Percentiles rank a stretch among this genome's conserved stretches.
These are phyloP conservation scores for Fomes fomentarius DNA, from an alignment of 1,284 basidiomycete genomes.

Conservation along the genomic window DNA sequence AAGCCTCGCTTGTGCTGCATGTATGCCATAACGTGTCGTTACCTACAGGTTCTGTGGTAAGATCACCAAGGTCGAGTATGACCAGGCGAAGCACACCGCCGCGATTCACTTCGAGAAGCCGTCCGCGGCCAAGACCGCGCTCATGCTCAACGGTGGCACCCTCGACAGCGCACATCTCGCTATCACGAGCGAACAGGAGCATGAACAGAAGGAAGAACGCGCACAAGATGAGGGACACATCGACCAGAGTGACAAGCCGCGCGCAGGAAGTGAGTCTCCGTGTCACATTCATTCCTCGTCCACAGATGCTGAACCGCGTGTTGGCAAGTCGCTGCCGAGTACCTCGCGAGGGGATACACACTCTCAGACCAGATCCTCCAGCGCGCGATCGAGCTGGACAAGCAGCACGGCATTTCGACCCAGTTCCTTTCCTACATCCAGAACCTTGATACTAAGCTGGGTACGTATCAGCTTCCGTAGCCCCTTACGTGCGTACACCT, in stretches of 20 bases:
- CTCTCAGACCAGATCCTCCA: slow-evolving; percentile 82
- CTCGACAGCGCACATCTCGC: slow-evolving; percentile 63
- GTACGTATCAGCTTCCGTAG: slow-evolving; percentile 36
- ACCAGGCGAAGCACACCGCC: slow-evolving; percentile 44
- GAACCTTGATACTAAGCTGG: slow-evolving; percentile 69
- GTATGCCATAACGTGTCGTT: background rate
- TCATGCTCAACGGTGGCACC: slow-evolving; percentile 78
- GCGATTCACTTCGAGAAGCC: slow-evolving; percentile 75
- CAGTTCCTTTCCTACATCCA: slow-evolving; percentile 83
- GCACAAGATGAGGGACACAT: slow-evolving; percentile 43
- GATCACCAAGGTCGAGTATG: slow-evolving; percentile 67
- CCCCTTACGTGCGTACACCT: background rate
- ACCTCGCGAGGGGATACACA: slow-evolving; percentile 84
- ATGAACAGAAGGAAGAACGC: slow-evolving; percentile 49
- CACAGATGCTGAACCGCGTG: too few species aligned
- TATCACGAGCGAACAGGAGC: slow-evolving; percentile 68
- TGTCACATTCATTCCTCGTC: slow-evolving; percentile 20
- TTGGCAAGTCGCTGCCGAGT: slow-evolving; percentile 78
- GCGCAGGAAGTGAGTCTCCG: slow-evolving; percentile 63
- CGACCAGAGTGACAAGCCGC: slow-evolving; percentile 82
- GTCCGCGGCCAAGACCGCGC: slow-evolving; percentile 78
- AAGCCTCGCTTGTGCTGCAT: too few species aligned
- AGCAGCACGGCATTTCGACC: slow-evolving; percentile 85
- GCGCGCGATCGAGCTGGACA: slow-evolving; percentile 87
- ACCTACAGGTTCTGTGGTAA: slow-evolving; percentile 72